These are phyloP conservation scores for Xylariales sp. DNA, from an alignment of 2,329 filamentous ascomycete species.

Conservation along the genomic window DNA sequence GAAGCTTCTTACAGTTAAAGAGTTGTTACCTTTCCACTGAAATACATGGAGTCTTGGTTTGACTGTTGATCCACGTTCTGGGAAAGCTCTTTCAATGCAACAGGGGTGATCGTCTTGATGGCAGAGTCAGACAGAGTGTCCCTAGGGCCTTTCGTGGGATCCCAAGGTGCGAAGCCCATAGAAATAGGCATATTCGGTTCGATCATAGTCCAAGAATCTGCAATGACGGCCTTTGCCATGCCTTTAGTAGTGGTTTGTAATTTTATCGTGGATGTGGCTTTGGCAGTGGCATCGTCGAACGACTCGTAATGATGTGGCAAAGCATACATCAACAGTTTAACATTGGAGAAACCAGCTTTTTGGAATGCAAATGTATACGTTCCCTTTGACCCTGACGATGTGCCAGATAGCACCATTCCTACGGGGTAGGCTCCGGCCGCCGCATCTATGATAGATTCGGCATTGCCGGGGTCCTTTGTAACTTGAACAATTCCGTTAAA, in stretches of 20 bases:
- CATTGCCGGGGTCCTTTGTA: constrained; percentile 76
- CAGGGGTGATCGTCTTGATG: constrained; percentile 67
- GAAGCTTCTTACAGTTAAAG: background rate
- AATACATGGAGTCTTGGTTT: constrained; percentile 90
- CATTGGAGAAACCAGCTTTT: constrained; percentile 72
- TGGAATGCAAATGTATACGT: constrained; percentile 79
- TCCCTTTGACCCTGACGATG: constrained; percentile 68
- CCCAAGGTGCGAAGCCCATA: constrained; percentile 86
- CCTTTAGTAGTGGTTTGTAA: constrained; percentile 90
- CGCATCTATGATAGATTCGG: constrained; percentile 78
- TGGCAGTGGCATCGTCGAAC: constrained; percentile 70
- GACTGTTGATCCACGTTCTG: constrained; percentile 80
- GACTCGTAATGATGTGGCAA: constrained; percentile 86
- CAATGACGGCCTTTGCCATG: constrained; percentile 76
- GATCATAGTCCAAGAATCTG: constrained; percentile 80
- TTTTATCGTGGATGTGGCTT: constrained; percentile 65
- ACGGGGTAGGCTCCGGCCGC: constrained; percentile 81
- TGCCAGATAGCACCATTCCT: constrained; percentile 72
- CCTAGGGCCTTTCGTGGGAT: constrained; percentile 62
- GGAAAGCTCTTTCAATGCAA: constrained; percentile 77
- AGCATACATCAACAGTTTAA: constrained; percentile 83
- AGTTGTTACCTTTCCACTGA: constrained; percentile 77
- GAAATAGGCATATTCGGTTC: constrained; percentile 77
- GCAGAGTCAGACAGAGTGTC: constrained; percentile 63
- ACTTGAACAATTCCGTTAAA: constrained; percentile 87